Evolutionary conservation across 306 rosid species (phyloP), one percentile per base, ranked within the genome.

Genomic region (Neltuma alba): DNA sequence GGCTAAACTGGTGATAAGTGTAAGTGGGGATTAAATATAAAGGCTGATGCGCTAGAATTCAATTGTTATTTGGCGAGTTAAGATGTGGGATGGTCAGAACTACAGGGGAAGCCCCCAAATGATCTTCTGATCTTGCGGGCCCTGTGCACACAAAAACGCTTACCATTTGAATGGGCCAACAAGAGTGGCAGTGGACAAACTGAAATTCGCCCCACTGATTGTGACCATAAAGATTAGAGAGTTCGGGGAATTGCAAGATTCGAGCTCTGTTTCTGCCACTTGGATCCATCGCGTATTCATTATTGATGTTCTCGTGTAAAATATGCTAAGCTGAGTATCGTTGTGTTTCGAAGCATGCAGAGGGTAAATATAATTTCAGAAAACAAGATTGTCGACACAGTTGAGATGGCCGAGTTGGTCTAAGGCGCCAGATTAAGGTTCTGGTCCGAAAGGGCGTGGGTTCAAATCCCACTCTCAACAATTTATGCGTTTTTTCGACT

Each of bases 41-140:
- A 36, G 60, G 23, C n/a, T 23, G 37, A 27, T 55, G 62, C 62
- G 58, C 25, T 70, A 45, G 65, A 85, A 47, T 80, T 86, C 82
- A 79, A 79, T 36, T 85, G 12, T 44, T 57, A 76, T 40, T 82
- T 79, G 67, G 82, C 80, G 30, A 45, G 25, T 50, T 50, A 5
- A 50, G 0, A 33, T 37, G 28, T 50, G 57, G 50, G 57, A 36
- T 8, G n/a, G 73, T 21, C 47, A 78, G 44, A 81, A 6, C 63
- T 25, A 23, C 11, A 57, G 63, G 0, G 16, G 63, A 57, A 16
- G 20, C 48, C 50, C 28, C 52, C 64, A 64, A 72, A 44, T 38
- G 52, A 52, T 28, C 41, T 72, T 8, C 79, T 74, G 38, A 60
- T 15, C 6, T 44, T 34, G 30, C 23, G 44, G 50, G 78, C 60